Percentiles rank a stretch among this genome's conserved stretches.
phyloP scores from a whole-genome alignment of 495 filamentous ascomycete genomes.

The Hyaloscypha bicolor region DNA sequence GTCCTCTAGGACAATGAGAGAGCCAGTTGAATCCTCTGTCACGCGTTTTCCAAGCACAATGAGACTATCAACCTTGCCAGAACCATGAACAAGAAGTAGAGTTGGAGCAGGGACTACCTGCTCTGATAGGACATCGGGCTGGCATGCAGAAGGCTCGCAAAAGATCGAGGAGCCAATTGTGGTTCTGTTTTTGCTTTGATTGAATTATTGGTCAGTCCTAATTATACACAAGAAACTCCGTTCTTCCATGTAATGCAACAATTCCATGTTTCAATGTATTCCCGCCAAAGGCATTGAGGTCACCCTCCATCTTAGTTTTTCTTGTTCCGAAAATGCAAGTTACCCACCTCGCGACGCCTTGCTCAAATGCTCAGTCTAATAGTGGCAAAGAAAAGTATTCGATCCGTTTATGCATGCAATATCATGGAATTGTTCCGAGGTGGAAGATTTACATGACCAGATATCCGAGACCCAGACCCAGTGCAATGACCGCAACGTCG shows the following conservation, averaged over 20 bases:
- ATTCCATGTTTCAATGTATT: background rate
- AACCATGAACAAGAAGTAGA: too few relatives aligned
- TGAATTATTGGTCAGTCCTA: background rate
- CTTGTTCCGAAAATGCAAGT: background rate
- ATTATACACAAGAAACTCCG: background rate
- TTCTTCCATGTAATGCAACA: background rate
- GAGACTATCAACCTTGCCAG: too few relatives aligned
- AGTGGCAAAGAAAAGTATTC: background rate
- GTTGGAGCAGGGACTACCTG: too few relatives aligned
- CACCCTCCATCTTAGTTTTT: background rate
- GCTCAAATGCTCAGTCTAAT: slow-evolving; percentile 3
- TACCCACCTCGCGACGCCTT: background rate
- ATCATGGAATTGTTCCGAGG: background rate
- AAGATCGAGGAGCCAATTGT: too few relatives aligned
- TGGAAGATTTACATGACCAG: slow-evolving; percentile 31
- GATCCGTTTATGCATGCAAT: background rate
- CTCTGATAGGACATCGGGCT: too few relatives aligned
- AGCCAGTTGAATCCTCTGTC: too few relatives aligned
- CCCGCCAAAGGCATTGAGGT: too few relatives aligned
- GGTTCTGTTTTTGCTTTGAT: background rate
- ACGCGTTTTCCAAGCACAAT: too few relatives aligned
- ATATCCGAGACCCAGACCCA: slow-evolving; percentile 32
- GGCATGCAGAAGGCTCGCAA: too few relatives aligned
- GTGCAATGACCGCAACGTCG: slow-evolving; percentile 26
- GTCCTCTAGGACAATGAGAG: too few relatives aligned